Evolutionary conservation across 2,329 filamentous ascomycete genomes (phyloP).

Genomic region (Stachybotrys elegans): DNA sequence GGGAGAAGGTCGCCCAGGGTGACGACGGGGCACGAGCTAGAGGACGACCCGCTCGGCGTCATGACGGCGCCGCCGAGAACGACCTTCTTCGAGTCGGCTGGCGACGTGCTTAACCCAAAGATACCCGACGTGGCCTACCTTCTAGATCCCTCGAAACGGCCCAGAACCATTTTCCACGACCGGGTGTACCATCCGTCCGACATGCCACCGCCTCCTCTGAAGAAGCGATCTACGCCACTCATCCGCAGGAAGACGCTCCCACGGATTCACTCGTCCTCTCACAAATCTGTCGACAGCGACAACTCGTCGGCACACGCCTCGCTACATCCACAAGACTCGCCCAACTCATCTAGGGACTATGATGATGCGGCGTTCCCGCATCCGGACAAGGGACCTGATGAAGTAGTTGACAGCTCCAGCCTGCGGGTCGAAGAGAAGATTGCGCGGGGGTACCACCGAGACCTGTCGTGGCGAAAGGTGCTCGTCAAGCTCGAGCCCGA

Average conservation of each 20-base stretch:
- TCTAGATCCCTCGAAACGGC: conserved; percentile 73
- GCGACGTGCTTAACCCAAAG: conserved; percentile 86
- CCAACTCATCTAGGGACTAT: conserved; percentile 42
- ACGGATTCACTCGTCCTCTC: conserved; percentile 15
- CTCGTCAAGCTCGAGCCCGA: conserved; percentile 93
- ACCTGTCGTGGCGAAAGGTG: conserved; percentile 93
- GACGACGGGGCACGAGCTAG: conserved; percentile 45
- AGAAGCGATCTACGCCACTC: conserved; percentile 41
- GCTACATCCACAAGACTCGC: conserved; percentile 37
- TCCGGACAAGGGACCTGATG: conserved; percentile 33
- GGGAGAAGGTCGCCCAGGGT: conserved; percentile 27
- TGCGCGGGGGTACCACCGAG: conserved; percentile 87
- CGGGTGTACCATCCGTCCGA: conserved; percentile 90
- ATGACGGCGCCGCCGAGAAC: conserved; percentile 77
- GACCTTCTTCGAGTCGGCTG: conserved; percentile 90
- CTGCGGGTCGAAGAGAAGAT: conserved; percentile 99
- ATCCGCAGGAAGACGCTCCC: conserved; percentile 24
- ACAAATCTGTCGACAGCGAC: conserved; percentile 19
- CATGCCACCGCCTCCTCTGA: conserved; percentile 75
- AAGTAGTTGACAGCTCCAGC: conserved; percentile 51
- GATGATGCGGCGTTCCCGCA: conserved; percentile 45
- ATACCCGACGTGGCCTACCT: conserved; percentile 78
- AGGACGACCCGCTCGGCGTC: conserved; percentile 33
- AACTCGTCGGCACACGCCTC: conserved; percentile 28
- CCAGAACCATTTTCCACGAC: conserved; percentile 93